phyloP scores from a whole-genome alignment of 1,139 yeast genomes.

The Yamadazyma oceani region DNA sequence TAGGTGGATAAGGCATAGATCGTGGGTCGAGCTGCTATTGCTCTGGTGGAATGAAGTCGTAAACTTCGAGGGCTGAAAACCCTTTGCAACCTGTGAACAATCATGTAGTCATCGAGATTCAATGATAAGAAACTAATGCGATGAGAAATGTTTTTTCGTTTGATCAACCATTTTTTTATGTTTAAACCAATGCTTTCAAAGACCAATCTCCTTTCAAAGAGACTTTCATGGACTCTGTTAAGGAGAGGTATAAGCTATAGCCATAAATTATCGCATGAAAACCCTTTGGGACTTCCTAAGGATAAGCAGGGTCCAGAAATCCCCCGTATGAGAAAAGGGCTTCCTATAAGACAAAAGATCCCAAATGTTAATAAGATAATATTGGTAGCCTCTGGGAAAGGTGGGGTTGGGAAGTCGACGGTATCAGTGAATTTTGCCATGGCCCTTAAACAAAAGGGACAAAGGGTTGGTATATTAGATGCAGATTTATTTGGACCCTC shows the following conservation, averaged over 20 bases:
- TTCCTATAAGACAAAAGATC: constrained; percentile 56
- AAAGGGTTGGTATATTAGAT: constrained; percentile 69
- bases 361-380: constrained; percentile 63
- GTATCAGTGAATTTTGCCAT: constrained; percentile 67
- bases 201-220: no score
- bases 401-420: constrained; percentile 69
- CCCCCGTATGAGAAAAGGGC: constrained; percentile 45
- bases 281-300: constrained; percentile 56
- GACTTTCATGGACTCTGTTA: neutral
- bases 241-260: neutral
- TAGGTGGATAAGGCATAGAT: constrained; percentile 89
- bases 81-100: no score
- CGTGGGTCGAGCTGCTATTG: constrained; percentile 46
- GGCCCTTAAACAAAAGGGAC: constrained; percentile 54
- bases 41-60: neutral
- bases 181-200: no score
- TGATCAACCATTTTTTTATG: no score
- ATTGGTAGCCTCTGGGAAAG: constrained; percentile 77
- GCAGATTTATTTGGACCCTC: constrained; percentile 88
- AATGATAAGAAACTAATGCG: no score
- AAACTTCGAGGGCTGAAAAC: neutral
- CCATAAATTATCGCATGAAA: constrained; percentile 23
- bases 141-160: no score
- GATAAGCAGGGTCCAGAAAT: constrained; percentile 16
- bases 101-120: no score